These are phyloP conservation scores for Arthroderma sp. DNA, from an alignment of 2,329 filamentous ascomycete species.

Conservation along the genomic window DNA sequence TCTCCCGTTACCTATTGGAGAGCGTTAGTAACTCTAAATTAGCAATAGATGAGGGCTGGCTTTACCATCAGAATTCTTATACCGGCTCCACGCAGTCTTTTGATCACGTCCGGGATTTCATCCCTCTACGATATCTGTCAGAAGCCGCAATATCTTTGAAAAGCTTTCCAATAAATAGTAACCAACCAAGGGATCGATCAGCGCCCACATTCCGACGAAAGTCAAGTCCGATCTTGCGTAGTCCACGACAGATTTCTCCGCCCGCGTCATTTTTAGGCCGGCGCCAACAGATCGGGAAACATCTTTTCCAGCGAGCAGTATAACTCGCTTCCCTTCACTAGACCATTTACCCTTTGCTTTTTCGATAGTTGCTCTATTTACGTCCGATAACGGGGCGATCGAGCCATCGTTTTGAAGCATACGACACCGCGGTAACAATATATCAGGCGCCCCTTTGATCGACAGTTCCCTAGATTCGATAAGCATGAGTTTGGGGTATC, in stretches of 20 bases:
- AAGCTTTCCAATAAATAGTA: neutral
- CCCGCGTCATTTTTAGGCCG: conserved; percentile 34
- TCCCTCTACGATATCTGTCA: conserved; percentile 27
- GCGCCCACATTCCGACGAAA: conserved; percentile 46
- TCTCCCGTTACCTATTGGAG: conserved; percentile 55
- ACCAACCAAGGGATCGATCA: conserved; percentile 45
- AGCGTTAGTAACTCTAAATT: conserved; percentile 3
- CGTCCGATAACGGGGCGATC: conserved; percentile 38
- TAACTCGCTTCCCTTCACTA: conserved; percentile 53
- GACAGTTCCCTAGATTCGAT: conserved; percentile 35
- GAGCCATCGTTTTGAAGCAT: conserved; percentile 45
- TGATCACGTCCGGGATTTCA: conserved; percentile 47
- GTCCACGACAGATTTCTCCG: conserved; percentile 47
- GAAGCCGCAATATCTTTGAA: neutral
- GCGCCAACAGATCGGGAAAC: conserved; percentile 41
- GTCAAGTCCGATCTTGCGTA: conserved; percentile 40
- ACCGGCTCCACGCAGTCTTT: conserved; percentile 55
- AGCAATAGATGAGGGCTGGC: neutral
- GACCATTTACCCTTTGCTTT: conserved; percentile 57
- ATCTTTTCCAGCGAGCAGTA: conserved; percentile 53
- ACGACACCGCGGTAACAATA: conserved; percentile 53
- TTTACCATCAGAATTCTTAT: conserved; percentile 67
- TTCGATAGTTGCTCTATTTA: conserved; percentile 40
- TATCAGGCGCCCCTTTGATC: conserved; percentile 70
- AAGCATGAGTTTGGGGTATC: neutral